Base-by-base conservation (phyloP, 495 filamentous ascomycete species). In the Podospora sp. region DNA sequence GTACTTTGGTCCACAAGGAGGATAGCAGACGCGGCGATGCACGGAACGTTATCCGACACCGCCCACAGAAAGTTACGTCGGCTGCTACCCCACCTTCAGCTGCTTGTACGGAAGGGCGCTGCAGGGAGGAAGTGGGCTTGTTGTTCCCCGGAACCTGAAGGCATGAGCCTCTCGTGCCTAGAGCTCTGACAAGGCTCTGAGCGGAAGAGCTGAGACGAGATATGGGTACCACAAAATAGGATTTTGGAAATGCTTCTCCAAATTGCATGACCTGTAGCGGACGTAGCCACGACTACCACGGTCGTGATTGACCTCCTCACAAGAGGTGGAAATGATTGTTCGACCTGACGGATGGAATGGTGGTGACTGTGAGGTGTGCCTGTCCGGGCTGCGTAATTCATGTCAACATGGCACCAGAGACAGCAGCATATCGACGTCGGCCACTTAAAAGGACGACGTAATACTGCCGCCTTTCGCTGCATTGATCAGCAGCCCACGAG, bases 401-500 rank as follows among this genome's bases (percentile, higher is more conserved):
- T 21, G 59, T 63, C 24, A 53, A 53, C 61, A 63, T 22, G 61
- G 61, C 36, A 63, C 21, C 35, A 26, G 7, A 60, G 33, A 9
- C 55, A 60, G 9, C 57, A 67, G 27, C 59, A 66, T 66, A 52
- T 36, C 60, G 58, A 67, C 56, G 62, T 62, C 62, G 65, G 29
- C 60, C 53, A 55, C 29, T 63, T 33, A 57, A 65, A 62, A 35
- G 49, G 65, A 63, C 73, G 71, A 74, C 72, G 72, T 74, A 74
- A 74, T 72, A 22, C 72, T 70, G 72, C 65, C 68, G 58, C 70
- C 72, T 72, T 21, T 36, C 61, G 40, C 35, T 52, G 20, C 63
- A 49, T 46, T 49, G 52, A 63, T 62, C 60, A 62, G 60, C 60
- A 62, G 60, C 36, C 35, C 60, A 62, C 40, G 24, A 53, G 49